These are phyloP conservation scores for Jacaranda copaia DNA, from an alignment of 257 asterid genomes.

Conservation along the genomic window DNA sequence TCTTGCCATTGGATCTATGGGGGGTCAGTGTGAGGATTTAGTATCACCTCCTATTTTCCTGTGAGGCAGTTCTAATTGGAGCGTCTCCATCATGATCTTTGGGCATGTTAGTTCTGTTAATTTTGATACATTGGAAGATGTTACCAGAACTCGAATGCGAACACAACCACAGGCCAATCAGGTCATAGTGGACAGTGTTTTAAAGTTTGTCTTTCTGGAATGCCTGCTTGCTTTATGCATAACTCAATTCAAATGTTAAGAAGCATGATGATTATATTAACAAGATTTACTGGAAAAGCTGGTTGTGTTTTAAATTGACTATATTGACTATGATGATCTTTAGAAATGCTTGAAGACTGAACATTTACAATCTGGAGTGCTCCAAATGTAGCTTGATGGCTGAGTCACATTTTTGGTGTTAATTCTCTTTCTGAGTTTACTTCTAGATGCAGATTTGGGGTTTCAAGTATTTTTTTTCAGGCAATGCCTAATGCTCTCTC, in stretches of 20 bases:
- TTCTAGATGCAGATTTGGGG: neutral
- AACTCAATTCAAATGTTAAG: neutral
- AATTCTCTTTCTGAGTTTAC: slow-evolving; percentile 7
- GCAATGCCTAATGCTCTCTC: slow-evolving; percentile 27
- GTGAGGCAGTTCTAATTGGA: too few relatives aligned
- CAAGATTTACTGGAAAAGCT: neutral
- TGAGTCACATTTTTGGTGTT: slow-evolving; percentile 19
- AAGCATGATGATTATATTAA: neutral
- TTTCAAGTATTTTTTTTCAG: slow-evolving; percentile 8
- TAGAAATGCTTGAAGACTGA: neutral
- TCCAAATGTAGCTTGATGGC: slow-evolving; percentile 24
- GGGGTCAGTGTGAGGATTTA: too few relatives aligned
- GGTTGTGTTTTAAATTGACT: neutral
- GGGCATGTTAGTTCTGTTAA: too few relatives aligned
- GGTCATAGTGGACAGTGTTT: neutral
- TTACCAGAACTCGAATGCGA: too few relatives aligned
- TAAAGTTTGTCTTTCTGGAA: neutral
- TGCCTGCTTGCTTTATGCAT: neutral
- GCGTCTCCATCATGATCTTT: too few relatives aligned
- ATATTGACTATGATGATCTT: neutral
- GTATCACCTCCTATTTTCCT: too few relatives aligned
- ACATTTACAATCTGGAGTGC: neutral
- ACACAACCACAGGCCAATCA: too few relatives aligned
- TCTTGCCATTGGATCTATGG: too few relatives aligned
- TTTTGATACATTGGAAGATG: too few relatives aligned